Percentiles rank a stretch among this genome's conserved stretches.
Conservation (phyloP, 2,329 filamentous ascomycete species). For the Epichloe baconii region DNA sequence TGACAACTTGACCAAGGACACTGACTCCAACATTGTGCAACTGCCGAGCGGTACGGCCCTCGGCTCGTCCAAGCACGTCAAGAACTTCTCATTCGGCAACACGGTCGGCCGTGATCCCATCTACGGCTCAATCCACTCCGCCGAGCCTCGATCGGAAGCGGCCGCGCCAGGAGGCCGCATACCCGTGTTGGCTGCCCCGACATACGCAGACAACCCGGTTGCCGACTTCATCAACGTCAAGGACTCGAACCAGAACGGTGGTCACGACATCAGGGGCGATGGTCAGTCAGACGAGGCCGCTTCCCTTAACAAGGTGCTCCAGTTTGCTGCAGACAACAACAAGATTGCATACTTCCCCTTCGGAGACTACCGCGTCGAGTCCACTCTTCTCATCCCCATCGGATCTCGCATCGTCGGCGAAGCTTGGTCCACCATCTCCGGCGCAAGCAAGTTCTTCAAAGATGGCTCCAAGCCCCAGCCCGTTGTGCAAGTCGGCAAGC, state of each 20-base stretch:
- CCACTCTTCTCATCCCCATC: conserved; percentile 14
- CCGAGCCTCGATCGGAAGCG: conserved; percentile 19
- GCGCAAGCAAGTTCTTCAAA: conserved; percentile 29
- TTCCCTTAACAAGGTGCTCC: conserved; percentile 24
- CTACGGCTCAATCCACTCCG: conserved; percentile 21
- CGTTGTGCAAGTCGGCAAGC: conserved; percentile 36
- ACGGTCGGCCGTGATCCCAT: conserved; percentile 26
- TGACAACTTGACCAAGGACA: conserved; percentile 30
- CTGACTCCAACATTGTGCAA: conserved; percentile 21
- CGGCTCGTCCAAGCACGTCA: conserved; percentile 17
- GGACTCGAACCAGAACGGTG: conserved; percentile 20
- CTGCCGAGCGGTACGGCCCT: conserved; percentile 19
- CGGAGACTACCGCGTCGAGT: conserved; percentile 16
- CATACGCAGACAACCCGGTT: conserved; percentile 21
- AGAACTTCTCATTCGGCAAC: conserved; percentile 29
- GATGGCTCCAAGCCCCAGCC: conserved; percentile 30
- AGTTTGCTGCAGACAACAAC: conserved; percentile 19
- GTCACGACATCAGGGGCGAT: conserved; percentile 22
- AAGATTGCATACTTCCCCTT: conserved; percentile 19
- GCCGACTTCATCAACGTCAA: conserved; percentile 23
- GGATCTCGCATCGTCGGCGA: conserved; percentile 42
- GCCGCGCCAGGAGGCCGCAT: conserved; percentile 25
- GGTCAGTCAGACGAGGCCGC: conserved; percentile 24
- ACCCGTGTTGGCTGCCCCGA: conserved; percentile 25
- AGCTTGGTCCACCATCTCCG: conserved; percentile 38